These are phyloP conservation scores for Aspergillus steynii DNA, from an alignment of 495 filamentous ascomycete species.

Conservation along the genomic window DNA sequence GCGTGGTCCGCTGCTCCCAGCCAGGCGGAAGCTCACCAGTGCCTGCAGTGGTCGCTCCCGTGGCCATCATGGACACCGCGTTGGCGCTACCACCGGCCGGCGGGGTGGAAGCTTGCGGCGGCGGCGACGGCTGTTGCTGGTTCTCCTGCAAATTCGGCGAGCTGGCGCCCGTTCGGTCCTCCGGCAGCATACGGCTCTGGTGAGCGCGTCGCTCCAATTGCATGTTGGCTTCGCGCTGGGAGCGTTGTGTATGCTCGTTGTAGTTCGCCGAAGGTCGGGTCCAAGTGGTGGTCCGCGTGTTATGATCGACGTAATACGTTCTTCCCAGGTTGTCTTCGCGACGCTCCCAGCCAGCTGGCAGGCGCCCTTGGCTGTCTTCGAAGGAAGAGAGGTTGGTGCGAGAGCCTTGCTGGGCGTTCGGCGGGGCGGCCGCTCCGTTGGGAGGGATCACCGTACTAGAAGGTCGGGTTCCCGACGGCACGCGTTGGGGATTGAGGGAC, in stretches of 20 bases:
- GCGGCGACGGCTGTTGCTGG: constrained; percentile 53
- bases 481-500: constrained; percentile 42
- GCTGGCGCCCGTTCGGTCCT: constrained; percentile 91
- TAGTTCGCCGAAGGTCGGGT: constrained; percentile 80
- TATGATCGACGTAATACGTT: constrained; percentile 99
- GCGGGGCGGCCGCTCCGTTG: constrained; percentile 44
- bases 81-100: constrained; percentile 47
- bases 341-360: constrained; percentile 94
- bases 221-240: constrained; percentile 81
- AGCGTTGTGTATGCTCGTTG: constrained; percentile 74
- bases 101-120: constrained; percentile 52
- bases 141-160: constrained; percentile 78
- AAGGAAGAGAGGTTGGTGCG: constrained; percentile 79
- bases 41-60: constrained; percentile 90
- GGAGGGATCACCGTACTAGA: constrained; percentile 30
- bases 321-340: constrained; percentile 93
- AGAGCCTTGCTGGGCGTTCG: constrained; percentile 34
- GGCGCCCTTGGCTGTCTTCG: constrained; percentile 87
- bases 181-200: constrained; percentile 92
- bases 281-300: constrained; percentile 96
- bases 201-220: constrained; percentile 89
- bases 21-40: constrained; percentile 93
- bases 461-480: constrained; percentile 35
- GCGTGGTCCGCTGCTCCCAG: constrained; percentile 95
- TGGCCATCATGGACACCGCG: constrained; percentile 86